Evolutionary conservation across 805 yeast genomes (phyloP).

Genomic region (Nadsonia fulvescens): DNA sequence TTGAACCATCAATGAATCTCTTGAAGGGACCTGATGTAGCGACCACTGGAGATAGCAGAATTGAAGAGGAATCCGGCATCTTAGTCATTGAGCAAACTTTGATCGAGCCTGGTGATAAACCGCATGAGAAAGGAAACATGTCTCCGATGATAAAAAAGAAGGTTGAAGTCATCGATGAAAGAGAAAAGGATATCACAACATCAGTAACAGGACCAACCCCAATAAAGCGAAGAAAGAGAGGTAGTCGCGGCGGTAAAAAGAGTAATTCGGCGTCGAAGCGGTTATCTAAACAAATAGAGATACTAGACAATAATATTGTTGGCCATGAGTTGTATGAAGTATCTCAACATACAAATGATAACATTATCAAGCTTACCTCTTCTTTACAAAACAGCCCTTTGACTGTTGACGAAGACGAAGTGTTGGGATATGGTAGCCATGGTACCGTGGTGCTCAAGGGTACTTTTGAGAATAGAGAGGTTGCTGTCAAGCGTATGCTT

Average conservation of each 20-base stretch:
- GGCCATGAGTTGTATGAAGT: background rate
- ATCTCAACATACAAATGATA: too few species aligned
- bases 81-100: too few species aligned
- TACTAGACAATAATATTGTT: slow-evolving; percentile 1
- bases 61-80: too few species aligned
- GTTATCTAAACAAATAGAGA: too few species aligned
- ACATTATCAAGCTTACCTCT: too few species aligned
- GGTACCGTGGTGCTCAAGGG: slow-evolving; percentile 93
- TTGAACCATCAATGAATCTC: too few species aligned
- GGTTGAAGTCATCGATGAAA: slow-evolving; percentile 8
- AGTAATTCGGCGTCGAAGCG: too few species aligned
- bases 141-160: slow-evolving; percentile 1
- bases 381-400: too few species aligned
- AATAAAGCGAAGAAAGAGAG: slow-evolving; percentile 55
- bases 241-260: slow-evolving; percentile 69
- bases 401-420: slow-evolving; percentile 42
- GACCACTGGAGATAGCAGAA: too few species aligned
- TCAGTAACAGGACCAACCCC: slow-evolving; percentile 12
- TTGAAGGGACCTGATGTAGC: too few species aligned
- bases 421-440: slow-evolving; percentile 91
- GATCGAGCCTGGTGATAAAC: too few species aligned
- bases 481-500: slow-evolving; percentile 88
- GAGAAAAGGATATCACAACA: slow-evolving; percentile 15
- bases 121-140: background rate
- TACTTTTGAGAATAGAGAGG: slow-evolving; percentile 77